phyloP scores from a whole-genome alignment of 164 flowering plant species.

The Vitis vinifera region ASM3070453v1 NC_081820.1:3027501-3028000 shows the following conservation, averaged over 20 bases:
- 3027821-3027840: neutral
- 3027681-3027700: constrained; percentile 82
- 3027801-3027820: neutral
- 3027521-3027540: constrained; percentile 58
- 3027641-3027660: constrained; percentile 83
- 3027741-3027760: constrained; percentile 92
- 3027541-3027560: constrained; percentile 70
- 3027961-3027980: constrained; percentile 72
- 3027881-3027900: too few relatives aligned
- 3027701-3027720: constrained; percentile 88
- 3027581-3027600: constrained; percentile 77
- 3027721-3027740: constrained; percentile 94
- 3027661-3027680: constrained; percentile 86
- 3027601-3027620: constrained; percentile 95
- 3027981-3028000: constrained; percentile 95
- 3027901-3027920: too few relatives aligned
- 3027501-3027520: constrained; percentile 62
- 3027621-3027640: constrained; percentile 84
- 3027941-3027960: constrained; percentile 63
- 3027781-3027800: constrained; percentile 6
- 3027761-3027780: constrained; percentile 72
- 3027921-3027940: too few relatives aligned
- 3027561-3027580: constrained; percentile 77
- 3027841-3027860: neutral
- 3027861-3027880: too few relatives aligned